These are phyloP conservation scores for Geosmithia morbida DNA, from an alignment of 2,329 filamentous ascomycete species.

Conservation along the genomic window DNA sequence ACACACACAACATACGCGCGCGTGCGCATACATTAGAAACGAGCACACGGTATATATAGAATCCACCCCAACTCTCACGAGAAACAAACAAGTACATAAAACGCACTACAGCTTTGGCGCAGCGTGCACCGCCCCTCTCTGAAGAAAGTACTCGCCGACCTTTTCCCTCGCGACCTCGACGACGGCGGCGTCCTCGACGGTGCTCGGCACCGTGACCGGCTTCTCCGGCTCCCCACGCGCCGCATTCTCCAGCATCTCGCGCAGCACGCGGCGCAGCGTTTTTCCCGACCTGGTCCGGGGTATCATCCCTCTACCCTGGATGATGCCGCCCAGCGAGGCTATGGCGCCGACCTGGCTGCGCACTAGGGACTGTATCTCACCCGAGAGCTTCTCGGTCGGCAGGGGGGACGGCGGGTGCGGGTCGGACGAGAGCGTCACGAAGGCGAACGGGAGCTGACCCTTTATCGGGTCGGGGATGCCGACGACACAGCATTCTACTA, in stretches of 20 bases:
- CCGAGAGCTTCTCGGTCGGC: constrained; percentile 25
- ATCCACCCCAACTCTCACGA: no score
- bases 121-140: constrained; percentile 18
- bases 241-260: constrained; percentile 74
- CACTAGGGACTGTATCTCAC: constrained; percentile 60
- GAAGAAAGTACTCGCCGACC: constrained; percentile 62
- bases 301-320: constrained; percentile 75
- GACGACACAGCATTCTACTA: constrained; percentile 78
- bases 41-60: constrained; percentile 3
- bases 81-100: background rate
- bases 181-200: constrained; percentile 66
- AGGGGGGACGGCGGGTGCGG: constrained; percentile 35
- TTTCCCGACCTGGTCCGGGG: constrained; percentile 89
- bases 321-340: constrained; percentile 70
- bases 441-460: constrained; percentile 84
- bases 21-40: constrained; percentile 1
- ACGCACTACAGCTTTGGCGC: constrained; percentile 27
- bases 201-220: constrained; percentile 62
- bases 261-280: constrained; percentile 67
- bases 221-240: constrained; percentile 59
- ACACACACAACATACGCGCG: no score
- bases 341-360: constrained; percentile 77
- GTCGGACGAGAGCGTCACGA: constrained; percentile 43
- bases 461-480: constrained; percentile 77
- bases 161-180: constrained; percentile 59